A percentile compares a stretch with the other conserved stretches of the same genome.
Evolutionary conservation across 2,329 filamentous ascomycete genomes (phyloP).

Genomic region (Diplodia sapinea): DNA sequence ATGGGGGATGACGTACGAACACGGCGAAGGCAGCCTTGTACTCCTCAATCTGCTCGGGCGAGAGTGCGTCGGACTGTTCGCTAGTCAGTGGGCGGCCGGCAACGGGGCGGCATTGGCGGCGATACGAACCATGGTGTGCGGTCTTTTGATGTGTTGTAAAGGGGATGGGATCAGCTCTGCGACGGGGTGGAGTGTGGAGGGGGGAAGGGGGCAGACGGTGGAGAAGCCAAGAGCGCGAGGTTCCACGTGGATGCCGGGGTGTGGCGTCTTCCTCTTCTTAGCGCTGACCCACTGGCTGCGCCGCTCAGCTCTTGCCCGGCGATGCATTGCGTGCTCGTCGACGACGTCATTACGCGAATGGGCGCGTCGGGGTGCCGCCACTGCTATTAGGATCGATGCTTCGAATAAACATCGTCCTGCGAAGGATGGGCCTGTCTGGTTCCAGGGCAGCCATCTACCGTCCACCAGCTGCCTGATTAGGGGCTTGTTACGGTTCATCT

Average conservation of each 20-base stretch:
- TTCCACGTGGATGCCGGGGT: not conserved
- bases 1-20: conserved; percentile 76
- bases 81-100: not conserved
- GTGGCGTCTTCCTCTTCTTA: not conserved
- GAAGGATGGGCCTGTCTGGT: not conserved
- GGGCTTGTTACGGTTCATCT: not conserved
- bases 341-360: not conserved
- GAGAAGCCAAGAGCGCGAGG: not conserved
- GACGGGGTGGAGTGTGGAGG: not conserved
- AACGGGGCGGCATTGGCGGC: not conserved
- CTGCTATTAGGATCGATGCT: not conserved
- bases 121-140: conserved; percentile 1
- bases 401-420: not conserved
- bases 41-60: conserved; percentile 99
- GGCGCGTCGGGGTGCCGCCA: too few relatives aligned
- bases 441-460: not conserved
- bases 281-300: not conserved
- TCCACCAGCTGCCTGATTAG: not conserved
- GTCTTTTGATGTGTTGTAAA: not conserved
- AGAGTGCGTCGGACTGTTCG: conserved; percentile 89
- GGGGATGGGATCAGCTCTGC: not conserved
- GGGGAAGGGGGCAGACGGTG: not conserved
- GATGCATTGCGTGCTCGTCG: not conserved
- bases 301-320: too few relatives aligned
- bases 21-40: conserved; percentile 99